Evolutionary conservation across 352 stramenopile genomes (phyloP), one percentile per base, ranked within the genome.

Genomic region (Phytophthora syringae): DNA sequence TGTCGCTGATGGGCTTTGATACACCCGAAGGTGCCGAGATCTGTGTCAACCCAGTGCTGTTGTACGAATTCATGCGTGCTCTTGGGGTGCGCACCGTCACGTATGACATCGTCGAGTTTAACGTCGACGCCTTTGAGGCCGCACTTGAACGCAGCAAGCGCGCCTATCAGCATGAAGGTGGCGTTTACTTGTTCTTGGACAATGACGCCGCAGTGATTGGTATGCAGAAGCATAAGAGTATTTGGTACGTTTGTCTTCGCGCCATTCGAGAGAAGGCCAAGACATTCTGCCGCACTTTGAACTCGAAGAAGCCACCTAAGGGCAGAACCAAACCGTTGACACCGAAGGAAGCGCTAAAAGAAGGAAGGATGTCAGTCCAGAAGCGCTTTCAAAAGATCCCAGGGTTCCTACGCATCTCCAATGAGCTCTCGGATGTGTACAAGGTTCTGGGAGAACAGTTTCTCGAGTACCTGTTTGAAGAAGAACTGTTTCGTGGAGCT

Each of bases 221-320:
- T 16, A 83, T 94, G 74, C 80, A 94, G 59, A 94, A 94, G 66
- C 77, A 84, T 71, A 93, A 94, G 62, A 92, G 80, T 10, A 65
- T 85, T n/a, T 94, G 86, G 86, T 94, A 93, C 57, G 86, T 94
- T 15, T 90, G 82, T 69, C 70, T 94, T 48, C 86, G 86, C n/a
- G 86, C 86, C n/a, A 94, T 94, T 62, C 86, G 86, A 13, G 86
- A 94, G 60, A 92, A 92, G 44, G 82, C 82, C 48, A 94, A 94
- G 73, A 63, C 64, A 43, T 91, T 82, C 43, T 89, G 67, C 61
- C 69, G 58, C 40, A 70, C 48, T 30, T 52, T 81, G 11, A 52
- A 78, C 61, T 62, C 73, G 7, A 74, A 69, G 20, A 73, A 76
- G 13, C 40, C 67, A 24, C 51, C 36, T 0, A 75, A 72, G 13